These are phyloP conservation scores for Hypoxylon sp. DNA, from an alignment of 2,329 filamentous ascomycete species.

Conservation along the genomic window DNA sequence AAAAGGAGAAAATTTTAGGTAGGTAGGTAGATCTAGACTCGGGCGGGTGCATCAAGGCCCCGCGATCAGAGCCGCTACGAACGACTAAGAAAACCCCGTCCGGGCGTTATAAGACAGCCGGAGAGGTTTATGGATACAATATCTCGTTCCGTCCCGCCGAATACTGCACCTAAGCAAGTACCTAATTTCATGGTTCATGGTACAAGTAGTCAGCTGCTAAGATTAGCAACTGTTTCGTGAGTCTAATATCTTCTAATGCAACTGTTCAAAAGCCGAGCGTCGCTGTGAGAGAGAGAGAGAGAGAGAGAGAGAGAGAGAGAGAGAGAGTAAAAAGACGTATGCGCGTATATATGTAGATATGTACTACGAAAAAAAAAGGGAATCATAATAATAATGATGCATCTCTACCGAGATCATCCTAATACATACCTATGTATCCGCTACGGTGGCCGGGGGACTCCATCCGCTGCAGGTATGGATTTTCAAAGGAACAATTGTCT, in stretches of 20 bases:
- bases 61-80: conserved; percentile 24
- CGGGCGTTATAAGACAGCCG: conserved; percentile 12
- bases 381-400: no score
- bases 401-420: conserved; percentile 22
- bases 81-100: background rate
- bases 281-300: no score
- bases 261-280: no score
- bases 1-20: background rate
- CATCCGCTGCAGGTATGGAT: conserved; percentile 23
- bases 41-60: conserved; percentile 23
- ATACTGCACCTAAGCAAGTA: no score
- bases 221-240: conserved; percentile 18
- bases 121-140: background rate
- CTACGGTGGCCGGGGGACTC: conserved; percentile 31
- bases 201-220: conserved; percentile 4
- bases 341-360: no score
- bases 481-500: conserved; percentile 16
- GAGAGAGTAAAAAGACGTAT: no score
- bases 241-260: no score
- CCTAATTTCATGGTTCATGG: no score
- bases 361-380: no score
- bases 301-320: no score
- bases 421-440: conserved; percentile 14
- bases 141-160: conserved; percentile 18
- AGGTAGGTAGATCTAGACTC: conserved; percentile 28